Evolutionary conservation across 768 basidiomycete species (phyloP).

Genomic region (Pleurotus djamor): DNA sequence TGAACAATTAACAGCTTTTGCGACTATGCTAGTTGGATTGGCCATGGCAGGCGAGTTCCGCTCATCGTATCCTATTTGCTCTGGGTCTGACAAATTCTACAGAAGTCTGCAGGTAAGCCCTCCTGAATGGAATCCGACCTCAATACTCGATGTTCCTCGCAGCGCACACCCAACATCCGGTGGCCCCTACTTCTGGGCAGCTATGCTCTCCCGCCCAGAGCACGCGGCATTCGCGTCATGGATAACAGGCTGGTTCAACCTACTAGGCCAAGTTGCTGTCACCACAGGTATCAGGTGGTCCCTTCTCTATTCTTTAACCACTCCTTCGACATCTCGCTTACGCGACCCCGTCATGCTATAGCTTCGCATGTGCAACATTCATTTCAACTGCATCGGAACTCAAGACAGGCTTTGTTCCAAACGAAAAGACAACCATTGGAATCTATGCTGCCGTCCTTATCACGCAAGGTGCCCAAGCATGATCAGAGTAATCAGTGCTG

Average conservation of each 20-base stretch:
- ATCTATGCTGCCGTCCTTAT: slow-evolving; percentile 69
- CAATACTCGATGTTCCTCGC: neutral
- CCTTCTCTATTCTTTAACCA: neutral
- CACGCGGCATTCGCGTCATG: slow-evolving; percentile 68
- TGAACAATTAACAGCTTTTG: slow-evolving; percentile 38
- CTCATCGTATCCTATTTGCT: neutral
- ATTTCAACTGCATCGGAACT: slow-evolving; percentile 63
- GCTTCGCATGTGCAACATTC: slow-evolving; percentile 67
- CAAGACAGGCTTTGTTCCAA: slow-evolving; percentile 56
- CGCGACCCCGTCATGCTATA: slow-evolving; percentile 16
- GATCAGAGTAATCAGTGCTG: neutral
- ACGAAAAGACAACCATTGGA: slow-evolving; percentile 60
- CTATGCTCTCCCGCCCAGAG: slow-evolving; percentile 60
- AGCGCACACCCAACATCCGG: slow-evolving; percentile 73
- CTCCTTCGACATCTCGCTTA: neutral
- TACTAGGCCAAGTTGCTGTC: slow-evolving; percentile 74
- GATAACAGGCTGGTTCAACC: slow-evolving; percentile 76
- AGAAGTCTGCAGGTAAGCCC: slow-evolving; percentile 48
- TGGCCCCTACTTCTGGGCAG: slow-evolving; percentile 83
- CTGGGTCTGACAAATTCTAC: neutral
- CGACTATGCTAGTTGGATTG: slow-evolving; percentile 71
- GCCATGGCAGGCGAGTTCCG: slow-evolving; percentile 63
- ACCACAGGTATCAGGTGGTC: slow-evolving; percentile 67
- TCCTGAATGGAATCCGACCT: neutral
- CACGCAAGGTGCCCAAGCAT: slow-evolving; percentile 46